Base-by-base conservation (phyloP, 192 early-diverging fungal genomes). In the Bifiguratus adelaidae region DNA sequence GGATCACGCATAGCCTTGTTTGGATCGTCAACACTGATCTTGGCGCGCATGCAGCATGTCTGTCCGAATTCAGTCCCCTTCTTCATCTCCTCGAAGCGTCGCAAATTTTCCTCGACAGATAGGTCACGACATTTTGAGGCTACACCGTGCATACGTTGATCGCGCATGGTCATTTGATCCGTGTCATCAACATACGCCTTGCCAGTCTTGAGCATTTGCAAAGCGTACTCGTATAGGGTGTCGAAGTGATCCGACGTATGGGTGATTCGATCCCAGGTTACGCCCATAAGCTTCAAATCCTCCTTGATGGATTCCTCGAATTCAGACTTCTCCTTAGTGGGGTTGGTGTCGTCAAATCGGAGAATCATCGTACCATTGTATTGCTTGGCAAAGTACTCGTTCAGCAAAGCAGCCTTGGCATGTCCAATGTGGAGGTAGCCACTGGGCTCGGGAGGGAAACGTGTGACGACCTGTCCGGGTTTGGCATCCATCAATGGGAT, bases 351-450 rank as follows among this genome's bases (percentile, higher is more conserved):
- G 63, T 99, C 96, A 46, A 99, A 97, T 18, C 96, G 86, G 47
- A 97, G 65, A 47, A 97, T 86, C 55, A 99, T 52, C 58, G 88
- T 91, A 48, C 96, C 96, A 36, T 87, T 74, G 71, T 96, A 92
- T 18, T 66, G 54, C 11, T 78, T 61, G 2, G 96, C 96, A 82
- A 99, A 87, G 74, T 93, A 86, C 59, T 99, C 87, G 74, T 97
- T 99, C 43, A 99, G 61, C 37, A 99, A 69, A 9, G 91, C 96
- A 26, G 96, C 96, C 77, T 99, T 99, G 43, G 93, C 92, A 62
- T 99, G 96, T 45, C 96, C 96, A 77, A 99, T 95, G 70, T 99
- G 96, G 48, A 99, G 71, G 68, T 95, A 99, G 63, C 95, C 96
- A 61, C 76, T 82, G 48, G 96, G 95, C 76, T 99, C 96, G 2